These are phyloP conservation scores for Jacaranda mimosifolia DNA, from an alignment of 257 asterid genomes.

Conservation along the genomic window DNA sequence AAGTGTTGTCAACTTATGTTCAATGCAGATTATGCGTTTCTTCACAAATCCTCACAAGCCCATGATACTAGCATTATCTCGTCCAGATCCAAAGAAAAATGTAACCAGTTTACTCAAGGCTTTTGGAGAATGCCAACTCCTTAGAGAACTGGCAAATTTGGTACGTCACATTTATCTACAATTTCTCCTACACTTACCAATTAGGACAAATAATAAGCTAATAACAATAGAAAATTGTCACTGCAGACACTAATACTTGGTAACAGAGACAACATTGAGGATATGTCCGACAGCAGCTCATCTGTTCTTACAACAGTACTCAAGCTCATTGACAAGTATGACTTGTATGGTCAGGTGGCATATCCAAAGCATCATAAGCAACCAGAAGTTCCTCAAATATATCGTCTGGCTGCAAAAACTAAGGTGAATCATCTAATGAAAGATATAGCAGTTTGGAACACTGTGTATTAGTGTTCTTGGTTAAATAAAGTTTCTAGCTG, in stretches of 20 bases:
- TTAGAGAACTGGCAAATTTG: constrained; percentile 76
- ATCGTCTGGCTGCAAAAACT: constrained; percentile 74
- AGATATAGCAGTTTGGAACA: background rate
- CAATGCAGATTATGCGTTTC: constrained; percentile 68
- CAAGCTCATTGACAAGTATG: constrained; percentile 68
- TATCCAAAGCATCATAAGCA: constrained; percentile 77
- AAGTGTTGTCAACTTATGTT: constrained; percentile 27
- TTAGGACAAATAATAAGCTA: constrained; percentile 1
- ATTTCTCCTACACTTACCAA: background rate
- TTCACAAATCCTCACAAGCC: constrained; percentile 79
- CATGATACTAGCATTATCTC: constrained; percentile 76
- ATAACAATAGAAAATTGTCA: constrained; percentile 26
- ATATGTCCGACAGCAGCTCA: constrained; percentile 69
- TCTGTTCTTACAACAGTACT: constrained; percentile 64
- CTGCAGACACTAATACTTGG: constrained; percentile 71
- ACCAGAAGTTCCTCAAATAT: constrained; percentile 68
- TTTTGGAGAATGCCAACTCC: constrained; percentile 73
- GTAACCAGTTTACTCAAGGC: constrained; percentile 73
- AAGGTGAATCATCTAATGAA: constrained; percentile 49
- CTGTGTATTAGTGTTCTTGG: no score
- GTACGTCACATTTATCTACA: constrained; percentile 40
- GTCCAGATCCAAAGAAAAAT: constrained; percentile 79
- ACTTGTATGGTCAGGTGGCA: constrained; percentile 72
- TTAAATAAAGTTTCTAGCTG: no score
- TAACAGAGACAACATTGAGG: constrained; percentile 74